Evolutionary conservation across 257 asterid species (phyloP), one percentile per base, ranked within the genome.

Genomic region (Solanum appendiculatum): DNA sequence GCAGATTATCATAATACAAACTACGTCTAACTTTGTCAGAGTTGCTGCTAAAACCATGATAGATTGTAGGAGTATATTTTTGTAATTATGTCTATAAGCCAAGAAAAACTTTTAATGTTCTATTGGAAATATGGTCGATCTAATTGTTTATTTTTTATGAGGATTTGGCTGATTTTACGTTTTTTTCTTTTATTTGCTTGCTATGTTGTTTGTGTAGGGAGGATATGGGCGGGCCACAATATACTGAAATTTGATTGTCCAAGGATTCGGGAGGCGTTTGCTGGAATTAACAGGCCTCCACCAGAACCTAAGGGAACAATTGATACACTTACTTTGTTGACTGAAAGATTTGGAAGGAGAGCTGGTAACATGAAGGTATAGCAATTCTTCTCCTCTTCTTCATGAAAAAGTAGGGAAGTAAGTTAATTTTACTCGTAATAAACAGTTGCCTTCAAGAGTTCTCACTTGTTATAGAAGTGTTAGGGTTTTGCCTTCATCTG

Each of bases 361-460:
- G 91, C 91, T 40, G 91, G 91, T 84, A 83, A 85, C 73, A 89
- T 89, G 91, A 89, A 89, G 89, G 91, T 89, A 85, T 18, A 34
- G 5, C 46, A 29, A 33, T 81, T 58, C 27, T 54, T 82, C n/a
- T 10, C n/a, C 27, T 72, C 42, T 46, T 46, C 66, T 80, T 80
- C 85, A 46, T 46, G 68, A 29, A 80, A 46, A 27, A 15, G 40
- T 27, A 42, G 84, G 63, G 6, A 44, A 78, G 34, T 27, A 27
- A 78, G 40, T 29, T 9, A 44, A 44, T 27, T 78, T 78, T 20
- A 44, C 27, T 27, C 13, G 5, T 33, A 75, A 69, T 33, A 16
- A 42, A 75, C 34, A 6, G 82, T 39, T 39, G 3, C 6, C 82
- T 39, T 74, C 27, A 74, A 74, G 60, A 42, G 4, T 42, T 77